Conservation (phyloP, 2,329 filamentous ascomycete genomes). For the Scopulariopsis brevicaulis region DNA sequence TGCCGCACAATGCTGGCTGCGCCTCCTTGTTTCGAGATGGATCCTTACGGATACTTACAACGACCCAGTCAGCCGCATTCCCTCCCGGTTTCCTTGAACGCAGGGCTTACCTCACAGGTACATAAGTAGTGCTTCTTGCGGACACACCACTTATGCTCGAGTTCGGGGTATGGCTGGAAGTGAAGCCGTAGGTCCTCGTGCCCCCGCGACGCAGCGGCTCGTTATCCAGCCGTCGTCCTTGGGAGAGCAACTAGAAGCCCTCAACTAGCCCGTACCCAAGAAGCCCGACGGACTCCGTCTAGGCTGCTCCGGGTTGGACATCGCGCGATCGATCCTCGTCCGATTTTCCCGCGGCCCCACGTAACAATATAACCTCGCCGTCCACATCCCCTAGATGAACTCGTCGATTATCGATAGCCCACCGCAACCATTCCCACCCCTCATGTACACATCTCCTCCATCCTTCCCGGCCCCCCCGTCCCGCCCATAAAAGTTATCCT, state of each 20-base stretch:
- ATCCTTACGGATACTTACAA: slow-evolving; percentile 41
- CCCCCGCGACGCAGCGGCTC: slow-evolving; percentile 63
- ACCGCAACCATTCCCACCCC: background rate
- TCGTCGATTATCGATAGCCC: slow-evolving; percentile 36
- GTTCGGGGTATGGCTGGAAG: slow-evolving; percentile 50
- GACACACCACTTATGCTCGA: slow-evolving; percentile 60
- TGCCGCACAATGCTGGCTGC: slow-evolving; percentile 53
- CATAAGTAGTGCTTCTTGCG: slow-evolving; percentile 56
- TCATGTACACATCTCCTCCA: background rate
- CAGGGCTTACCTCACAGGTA: slow-evolving; percentile 48
- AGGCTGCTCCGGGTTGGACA: too few species aligned
- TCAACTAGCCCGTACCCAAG: too few species aligned
- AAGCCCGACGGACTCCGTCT: too few species aligned
- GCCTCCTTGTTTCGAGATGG: slow-evolving; percentile 35
- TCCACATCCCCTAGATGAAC: background rate
- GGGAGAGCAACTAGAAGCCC: too few species aligned
- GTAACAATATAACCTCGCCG: too few species aligned
- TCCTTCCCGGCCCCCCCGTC: slow-evolving; percentile 24
- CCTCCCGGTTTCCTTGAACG: background rate
- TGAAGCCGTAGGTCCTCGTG: slow-evolving; percentile 59
- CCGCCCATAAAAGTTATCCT: slow-evolving; percentile 7
- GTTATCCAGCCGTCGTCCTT: slow-evolving; percentile 66
- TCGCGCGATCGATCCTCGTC: too few species aligned
- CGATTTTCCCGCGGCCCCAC: too few species aligned
- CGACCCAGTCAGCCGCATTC: slow-evolving; percentile 23